phyloP scores from a whole-genome alignment of 2,329 filamentous ascomycete species.

The Lecanicillium sp. region DNA sequence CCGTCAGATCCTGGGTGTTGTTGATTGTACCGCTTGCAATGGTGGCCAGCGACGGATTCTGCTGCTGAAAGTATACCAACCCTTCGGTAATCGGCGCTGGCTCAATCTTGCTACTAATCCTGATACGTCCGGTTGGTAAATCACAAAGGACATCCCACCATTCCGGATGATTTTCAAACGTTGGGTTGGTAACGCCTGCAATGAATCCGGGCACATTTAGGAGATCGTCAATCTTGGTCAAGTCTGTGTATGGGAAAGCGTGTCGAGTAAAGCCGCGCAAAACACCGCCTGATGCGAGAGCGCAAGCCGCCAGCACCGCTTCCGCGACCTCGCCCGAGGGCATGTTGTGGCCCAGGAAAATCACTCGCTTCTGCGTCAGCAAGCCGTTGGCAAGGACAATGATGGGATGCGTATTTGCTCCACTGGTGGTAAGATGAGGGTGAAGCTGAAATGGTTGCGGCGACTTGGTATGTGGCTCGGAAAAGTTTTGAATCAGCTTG shows the following conservation, averaged over 20 bases:
- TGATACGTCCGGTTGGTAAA: slow-evolving; percentile 82
- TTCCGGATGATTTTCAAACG: slow-evolving; percentile 87
- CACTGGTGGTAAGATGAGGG: slow-evolving; percentile 87
- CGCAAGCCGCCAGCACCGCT: slow-evolving; percentile 94
- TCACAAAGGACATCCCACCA: slow-evolving; percentile 99
- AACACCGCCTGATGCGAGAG: slow-evolving; percentile 85
- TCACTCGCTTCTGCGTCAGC: slow-evolving; percentile 90
- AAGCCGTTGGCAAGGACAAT: slow-evolving; percentile 92
- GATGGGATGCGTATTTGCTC: slow-evolving; percentile 83
- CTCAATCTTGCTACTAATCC: slow-evolving; percentile 86
- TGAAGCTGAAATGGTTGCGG: slow-evolving; percentile 81
- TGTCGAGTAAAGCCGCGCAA: slow-evolving; percentile 89
- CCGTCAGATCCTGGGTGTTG: slow-evolving; percentile 60
- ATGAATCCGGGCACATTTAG: slow-evolving; percentile 96
- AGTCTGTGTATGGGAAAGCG: slow-evolving; percentile 94
- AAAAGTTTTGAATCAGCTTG: slow-evolving; percentile 94
- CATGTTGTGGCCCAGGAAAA: slow-evolving; percentile 91
- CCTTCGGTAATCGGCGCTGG: slow-evolving; percentile 75
- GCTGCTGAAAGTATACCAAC: slow-evolving; percentile 77
- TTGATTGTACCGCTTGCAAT: slow-evolving; percentile 34
- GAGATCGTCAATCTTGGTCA: slow-evolving; percentile 95
- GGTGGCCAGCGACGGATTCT: slow-evolving; percentile 50
- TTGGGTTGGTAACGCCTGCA: slow-evolving; percentile 93
- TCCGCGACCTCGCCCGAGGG: slow-evolving; percentile 95
- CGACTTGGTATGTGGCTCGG: slow-evolving; percentile 69